phyloP scores from a whole-genome alignment of 345 rosid genomes.

The Corymbia maculata region DNA sequence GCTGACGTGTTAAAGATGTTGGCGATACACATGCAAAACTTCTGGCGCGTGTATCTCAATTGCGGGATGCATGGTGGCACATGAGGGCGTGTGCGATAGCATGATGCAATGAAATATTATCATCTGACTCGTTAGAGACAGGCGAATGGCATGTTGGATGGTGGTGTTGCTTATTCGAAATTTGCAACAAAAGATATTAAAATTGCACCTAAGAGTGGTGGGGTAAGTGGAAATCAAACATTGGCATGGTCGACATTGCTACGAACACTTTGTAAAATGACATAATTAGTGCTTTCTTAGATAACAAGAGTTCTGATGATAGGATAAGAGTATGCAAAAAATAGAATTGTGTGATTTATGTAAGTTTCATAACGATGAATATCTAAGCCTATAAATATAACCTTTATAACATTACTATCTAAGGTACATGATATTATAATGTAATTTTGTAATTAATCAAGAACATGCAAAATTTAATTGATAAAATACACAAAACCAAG shows the following conservation, averaged over 20 bases:
- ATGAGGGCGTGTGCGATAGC: accelerated
- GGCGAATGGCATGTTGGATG: no score
- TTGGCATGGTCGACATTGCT: background rate
- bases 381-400: background rate
- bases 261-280: no score
- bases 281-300: no score
- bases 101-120: background rate
- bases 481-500: background rate
- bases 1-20: background rate
- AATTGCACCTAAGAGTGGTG: no score
- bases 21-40: background rate
- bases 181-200: background rate
- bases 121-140: accelerated
- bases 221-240: no score
- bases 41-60: background rate
- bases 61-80: background rate
- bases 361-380: no score
- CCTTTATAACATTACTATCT: background rate
- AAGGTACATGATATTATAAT: background rate
- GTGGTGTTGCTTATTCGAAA: accelerated
- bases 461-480: background rate
- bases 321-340: background rate
- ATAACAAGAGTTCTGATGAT: background rate
- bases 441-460: no score
- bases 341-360: background rate